Percentiles rank a stretch among this genome's conserved stretches.
Conservation (phyloP, 192 early-diverging fungal genomes). For the Coemansia sp. region DNA sequence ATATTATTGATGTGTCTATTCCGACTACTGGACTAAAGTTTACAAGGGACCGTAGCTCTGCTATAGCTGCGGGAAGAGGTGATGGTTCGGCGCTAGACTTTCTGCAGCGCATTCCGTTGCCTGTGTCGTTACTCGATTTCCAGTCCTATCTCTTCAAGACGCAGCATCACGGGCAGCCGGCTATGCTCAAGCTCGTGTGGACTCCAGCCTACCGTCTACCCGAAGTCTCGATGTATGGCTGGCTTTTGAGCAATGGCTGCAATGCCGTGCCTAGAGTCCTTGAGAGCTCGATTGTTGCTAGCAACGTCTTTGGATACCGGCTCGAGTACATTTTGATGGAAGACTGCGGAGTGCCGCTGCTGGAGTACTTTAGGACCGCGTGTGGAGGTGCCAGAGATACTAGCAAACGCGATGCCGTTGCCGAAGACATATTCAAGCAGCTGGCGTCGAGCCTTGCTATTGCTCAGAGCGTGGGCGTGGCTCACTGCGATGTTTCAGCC, state of each 20-base stretch:
- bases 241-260: neutral
- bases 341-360: constrained; percentile 11
- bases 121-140: neutral
- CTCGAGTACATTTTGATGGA: constrained; percentile 11
- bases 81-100: neutral
- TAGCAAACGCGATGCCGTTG: neutral
- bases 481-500: constrained; percentile 24
- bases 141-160: neutral
- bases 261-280: constrained; percentile 1
- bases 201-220: neutral
- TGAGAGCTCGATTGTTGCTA: neutral
- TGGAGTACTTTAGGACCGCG: neutral
- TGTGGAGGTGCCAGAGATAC: neutral
- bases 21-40: neutral
- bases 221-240: constrained; percentile 7
- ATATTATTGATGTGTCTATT: neutral
- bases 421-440: neutral
- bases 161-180: neutral
- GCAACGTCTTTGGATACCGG: constrained; percentile 9
- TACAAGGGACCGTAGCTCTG: neutral
- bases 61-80: neutral
- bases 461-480: constrained; percentile 4
- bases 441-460: neutral
- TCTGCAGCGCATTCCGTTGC: neutral
- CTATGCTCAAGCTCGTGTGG: constrained; percentile 13